Conservation (phyloP, 768 basidiomycete genomes). For the Lactarius hengduanensis region DNA sequence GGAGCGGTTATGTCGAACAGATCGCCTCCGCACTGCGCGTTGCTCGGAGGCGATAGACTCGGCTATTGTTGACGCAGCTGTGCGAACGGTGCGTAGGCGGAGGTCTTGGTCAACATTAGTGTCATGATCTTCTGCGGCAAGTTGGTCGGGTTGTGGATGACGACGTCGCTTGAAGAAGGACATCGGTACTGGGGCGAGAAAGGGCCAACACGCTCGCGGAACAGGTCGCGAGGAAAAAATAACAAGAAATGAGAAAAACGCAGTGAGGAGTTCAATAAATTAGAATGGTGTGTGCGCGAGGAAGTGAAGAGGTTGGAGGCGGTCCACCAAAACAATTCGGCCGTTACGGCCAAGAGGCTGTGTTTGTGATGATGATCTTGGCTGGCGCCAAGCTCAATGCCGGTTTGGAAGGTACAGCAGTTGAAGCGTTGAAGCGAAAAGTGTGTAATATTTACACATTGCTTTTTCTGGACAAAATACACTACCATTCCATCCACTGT, state of each 20-base stretch:
- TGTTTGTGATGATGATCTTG: slow-evolving; percentile 5
- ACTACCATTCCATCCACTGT: not conserved
- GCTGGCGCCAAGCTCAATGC: not conserved
- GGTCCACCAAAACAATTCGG: not conserved
- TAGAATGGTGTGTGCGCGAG: slow-evolving; percentile 3
- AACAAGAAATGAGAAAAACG: not conserved
- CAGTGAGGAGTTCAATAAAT: not conserved
- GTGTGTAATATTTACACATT: not conserved
- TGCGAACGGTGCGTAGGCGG: slow-evolving; percentile 87
- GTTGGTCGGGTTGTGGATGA: slow-evolving; percentile 31
- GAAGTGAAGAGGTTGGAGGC: not conserved
- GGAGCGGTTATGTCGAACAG: slow-evolving; percentile 47
- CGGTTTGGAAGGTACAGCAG: not conserved
- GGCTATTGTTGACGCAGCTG: slow-evolving; percentile 86
- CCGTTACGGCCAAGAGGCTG: not conserved
- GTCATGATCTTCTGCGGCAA: slow-evolving; percentile 54
- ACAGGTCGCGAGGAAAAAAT: not conserved
- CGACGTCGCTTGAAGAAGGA: slow-evolving; percentile 26
- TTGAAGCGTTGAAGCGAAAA: not conserved
- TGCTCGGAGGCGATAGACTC: slow-evolving; percentile 82
- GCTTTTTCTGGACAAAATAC: too few species aligned
- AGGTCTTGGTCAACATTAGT: slow-evolving; percentile 83
- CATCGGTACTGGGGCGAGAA: slow-evolving; percentile 10
- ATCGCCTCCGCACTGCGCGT: slow-evolving; percentile 58
- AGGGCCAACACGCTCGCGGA: not conserved